These are phyloP conservation scores for Apiotrichum brassicae DNA, from an alignment of 1,284 basidiomycete species.

Conservation along the genomic window DNA sequence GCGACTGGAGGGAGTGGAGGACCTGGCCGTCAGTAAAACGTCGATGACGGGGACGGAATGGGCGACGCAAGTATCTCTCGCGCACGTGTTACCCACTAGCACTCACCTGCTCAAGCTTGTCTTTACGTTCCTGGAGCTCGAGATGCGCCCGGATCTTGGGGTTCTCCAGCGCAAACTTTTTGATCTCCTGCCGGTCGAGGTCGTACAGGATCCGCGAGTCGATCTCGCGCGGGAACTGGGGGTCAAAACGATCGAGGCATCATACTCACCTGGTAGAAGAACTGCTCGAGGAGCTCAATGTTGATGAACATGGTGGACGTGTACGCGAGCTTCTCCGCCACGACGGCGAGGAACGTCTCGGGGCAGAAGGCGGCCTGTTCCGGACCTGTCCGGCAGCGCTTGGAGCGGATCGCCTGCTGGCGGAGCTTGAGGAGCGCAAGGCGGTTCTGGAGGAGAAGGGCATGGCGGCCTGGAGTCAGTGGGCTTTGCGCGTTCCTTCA, in stretches of 20 bases:
- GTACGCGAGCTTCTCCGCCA: slow-evolving; percentile 93
- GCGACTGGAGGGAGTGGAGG: slow-evolving; percentile 79
- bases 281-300: slow-evolving; percentile 92
- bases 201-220: slow-evolving; percentile 91
- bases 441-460: slow-evolving; percentile 77
- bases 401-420: slow-evolving; percentile 72
- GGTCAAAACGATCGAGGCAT: not conserved
- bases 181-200: slow-evolving; percentile 77
- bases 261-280: slow-evolving; percentile 81
- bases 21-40: slow-evolving; percentile 51
- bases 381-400: slow-evolving; percentile 79
- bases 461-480: slow-evolving; percentile 69
- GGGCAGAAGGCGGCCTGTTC: slow-evolving; percentile 86
- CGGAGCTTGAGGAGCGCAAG: slow-evolving; percentile 77
- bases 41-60: no score
- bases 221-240: slow-evolving; percentile 90
- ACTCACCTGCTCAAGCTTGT: slow-evolving; percentile 87
- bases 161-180: slow-evolving; percentile 86
- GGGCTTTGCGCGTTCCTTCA: slow-evolving; percentile 4
- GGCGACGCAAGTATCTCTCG: no score
- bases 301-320: slow-evolving; percentile 98
- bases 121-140: slow-evolving; percentile 94
- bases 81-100: no score
- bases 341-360: slow-evolving; percentile 91
- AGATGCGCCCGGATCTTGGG: slow-evolving; percentile 76